Percentiles rank a stretch among this genome's conserved stretches.
Evolutionary conservation across 495 filamentous ascomycete genomes (phyloP).

Genomic region (Viridothelium virens): DNA sequence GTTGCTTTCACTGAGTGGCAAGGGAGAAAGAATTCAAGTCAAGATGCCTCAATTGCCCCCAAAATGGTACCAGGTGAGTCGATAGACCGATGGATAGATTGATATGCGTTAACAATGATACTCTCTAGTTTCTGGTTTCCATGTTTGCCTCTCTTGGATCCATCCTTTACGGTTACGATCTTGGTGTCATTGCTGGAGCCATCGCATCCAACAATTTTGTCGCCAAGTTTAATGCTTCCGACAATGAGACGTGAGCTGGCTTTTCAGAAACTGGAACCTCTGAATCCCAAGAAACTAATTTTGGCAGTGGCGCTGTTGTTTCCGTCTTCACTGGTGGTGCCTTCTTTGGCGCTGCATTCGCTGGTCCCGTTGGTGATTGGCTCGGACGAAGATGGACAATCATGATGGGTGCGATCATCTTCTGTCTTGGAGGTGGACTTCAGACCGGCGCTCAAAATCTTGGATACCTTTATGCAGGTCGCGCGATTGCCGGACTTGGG

Average conservation of each 20-base stretch:
- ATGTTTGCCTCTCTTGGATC: conserved; percentile 39
- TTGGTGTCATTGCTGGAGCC: conserved; percentile 37
- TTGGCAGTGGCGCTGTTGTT: conserved; percentile 58
- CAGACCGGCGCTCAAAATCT: conserved; percentile 36
- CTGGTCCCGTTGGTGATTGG: conserved; percentile 41
- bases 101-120: neutral
- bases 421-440: conserved; percentile 34
- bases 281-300: conserved; percentile 45
- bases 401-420: conserved; percentile 34
- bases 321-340: conserved; percentile 61
- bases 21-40: neutral
- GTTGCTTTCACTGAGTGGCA: too few relatives aligned
- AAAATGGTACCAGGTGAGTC: conserved; percentile 48
- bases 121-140: conserved; percentile 32
- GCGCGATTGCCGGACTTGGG: conserved; percentile 28
- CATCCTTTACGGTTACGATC: conserved; percentile 37
- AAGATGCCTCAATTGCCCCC: conserved; percentile 46
- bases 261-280: conserved; percentile 32
- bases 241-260: conserved; percentile 47
- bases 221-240: conserved; percentile 43
- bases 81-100: neutral
- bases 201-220: conserved; percentile 38
- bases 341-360: conserved; percentile 48
- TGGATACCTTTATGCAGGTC: conserved; percentile 32
- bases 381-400: conserved; percentile 45